Evolutionary conservation across 306 rosid species (phyloP).

Genomic region (Malus sylvestris): DNA sequence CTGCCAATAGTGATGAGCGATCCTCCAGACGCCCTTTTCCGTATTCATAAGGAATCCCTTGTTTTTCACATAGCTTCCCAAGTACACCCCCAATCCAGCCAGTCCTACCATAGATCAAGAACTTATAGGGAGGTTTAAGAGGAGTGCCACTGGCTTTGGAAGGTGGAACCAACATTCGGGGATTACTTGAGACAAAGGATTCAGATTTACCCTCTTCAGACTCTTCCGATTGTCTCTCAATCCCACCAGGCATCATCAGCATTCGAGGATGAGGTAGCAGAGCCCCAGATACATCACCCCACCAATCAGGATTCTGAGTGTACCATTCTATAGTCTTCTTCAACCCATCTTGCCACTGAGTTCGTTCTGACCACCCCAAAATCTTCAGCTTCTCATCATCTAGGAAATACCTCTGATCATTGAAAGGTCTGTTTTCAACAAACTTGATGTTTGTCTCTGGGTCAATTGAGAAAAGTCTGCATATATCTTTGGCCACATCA

Average conservation of each 20-base stretch:
- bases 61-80: constrained; percentile 73
- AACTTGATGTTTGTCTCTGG: constrained; percentile 60
- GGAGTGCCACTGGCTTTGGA: constrained; percentile 38
- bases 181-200: constrained; percentile 41
- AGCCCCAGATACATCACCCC: constrained; percentile 97
- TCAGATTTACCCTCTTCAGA: constrained; percentile 53
- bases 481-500: constrained; percentile 78
- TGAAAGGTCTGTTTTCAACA: constrained; percentile 89
- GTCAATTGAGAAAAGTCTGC: constrained; percentile 60
- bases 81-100: constrained; percentile 88
- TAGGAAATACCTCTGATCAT: constrained; percentile 81
- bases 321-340: constrained; percentile 90
- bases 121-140: constrained; percentile 50
- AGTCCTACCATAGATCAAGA: constrained; percentile 75
- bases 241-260: constrained; percentile 92
- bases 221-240: constrained; percentile 60
- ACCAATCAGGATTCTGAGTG: constrained; percentile 72
- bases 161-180: constrained; percentile 69
- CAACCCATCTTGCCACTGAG: constrained; percentile 82
- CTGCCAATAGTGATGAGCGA: constrained; percentile 62
- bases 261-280: constrained; percentile 87
- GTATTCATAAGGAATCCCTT: constrained; percentile 68
- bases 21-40: constrained; percentile 85
- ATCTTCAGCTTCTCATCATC: constrained; percentile 70
- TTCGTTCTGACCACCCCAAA: constrained; percentile 87